These are phyloP conservation scores for Neoboletus brunneissimus DNA, from an alignment of 768 basidiomycete species.

Conservation along the genomic window DNA sequence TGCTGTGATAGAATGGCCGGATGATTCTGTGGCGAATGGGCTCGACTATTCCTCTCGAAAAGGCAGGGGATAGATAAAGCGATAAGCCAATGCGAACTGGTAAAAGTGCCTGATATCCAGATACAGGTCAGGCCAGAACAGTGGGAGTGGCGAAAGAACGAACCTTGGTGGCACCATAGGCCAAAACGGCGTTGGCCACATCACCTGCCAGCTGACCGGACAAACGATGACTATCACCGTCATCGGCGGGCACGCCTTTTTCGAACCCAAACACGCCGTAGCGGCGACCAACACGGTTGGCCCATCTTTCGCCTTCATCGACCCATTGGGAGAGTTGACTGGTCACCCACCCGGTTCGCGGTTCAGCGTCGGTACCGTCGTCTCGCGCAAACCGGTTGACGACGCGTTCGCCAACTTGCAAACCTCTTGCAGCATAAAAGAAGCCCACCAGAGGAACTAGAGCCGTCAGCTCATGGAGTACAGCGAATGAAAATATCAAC, in stretches of 20 bases:
- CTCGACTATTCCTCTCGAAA: constrained; percentile 64
- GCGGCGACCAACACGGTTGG: constrained; percentile 63
- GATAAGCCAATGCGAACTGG: constrained; percentile 72
- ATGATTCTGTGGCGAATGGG: constrained; percentile 45
- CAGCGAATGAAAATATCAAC: constrained; percentile 70
- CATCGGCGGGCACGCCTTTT: constrained; percentile 37
- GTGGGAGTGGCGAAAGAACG: constrained; percentile 3
- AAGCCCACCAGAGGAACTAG: constrained; percentile 69
- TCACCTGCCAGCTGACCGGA: constrained; percentile 61
- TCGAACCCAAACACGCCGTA: constrained; percentile 83
- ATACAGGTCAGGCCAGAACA: background rate
- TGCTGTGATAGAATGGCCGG: constrained; percentile 16
- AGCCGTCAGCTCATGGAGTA: constrained; percentile 86
- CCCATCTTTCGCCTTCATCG: constrained; percentile 74
- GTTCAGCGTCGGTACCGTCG: constrained; percentile 13
- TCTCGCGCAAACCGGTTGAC: constrained; percentile 40
- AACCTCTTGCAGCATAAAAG: constrained; percentile 64
- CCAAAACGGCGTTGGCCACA: constrained; percentile 78
- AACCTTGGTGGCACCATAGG: constrained; percentile 81
- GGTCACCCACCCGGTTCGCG: constrained; percentile 39
- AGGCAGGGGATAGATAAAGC: constrained; percentile 67
- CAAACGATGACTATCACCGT: constrained; percentile 5
- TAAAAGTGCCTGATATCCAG: constrained; percentile 56
- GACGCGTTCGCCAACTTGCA: constrained; percentile 68
- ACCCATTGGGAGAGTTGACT: constrained; percentile 56